phyloP scores from a whole-genome alignment of 306 rosid species.

The Psophocarpus tetragonolobus region DNA sequence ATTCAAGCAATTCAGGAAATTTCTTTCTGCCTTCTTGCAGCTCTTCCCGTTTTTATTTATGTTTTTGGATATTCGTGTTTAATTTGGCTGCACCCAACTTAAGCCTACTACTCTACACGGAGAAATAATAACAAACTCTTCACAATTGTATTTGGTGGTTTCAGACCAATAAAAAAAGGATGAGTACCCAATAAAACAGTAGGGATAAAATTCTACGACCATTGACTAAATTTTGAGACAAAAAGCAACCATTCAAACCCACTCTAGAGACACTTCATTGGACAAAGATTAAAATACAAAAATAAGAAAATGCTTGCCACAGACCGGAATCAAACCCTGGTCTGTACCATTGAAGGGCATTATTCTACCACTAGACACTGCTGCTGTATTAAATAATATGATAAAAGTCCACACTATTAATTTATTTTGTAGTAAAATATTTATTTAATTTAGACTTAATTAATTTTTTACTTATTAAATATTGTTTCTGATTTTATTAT shows the following conservation, averaged over 20 bases:
- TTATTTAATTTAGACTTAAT: too few relatives aligned
- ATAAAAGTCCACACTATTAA: too few relatives aligned
- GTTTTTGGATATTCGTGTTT: background rate
- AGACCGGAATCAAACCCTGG: too few relatives aligned
- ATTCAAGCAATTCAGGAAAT: background rate
- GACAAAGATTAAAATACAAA: background rate
- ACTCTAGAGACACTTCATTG: background rate
- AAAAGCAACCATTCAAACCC: background rate
- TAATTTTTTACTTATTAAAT: too few relatives aligned
- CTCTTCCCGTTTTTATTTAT: background rate
- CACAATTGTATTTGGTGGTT: background rate
- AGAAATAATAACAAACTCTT: background rate
- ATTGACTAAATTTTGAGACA: background rate
- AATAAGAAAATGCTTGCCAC: accelerated
- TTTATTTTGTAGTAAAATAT: too few relatives aligned
- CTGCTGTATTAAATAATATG: too few relatives aligned
- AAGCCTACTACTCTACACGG: background rate
- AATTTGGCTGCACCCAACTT: background rate
- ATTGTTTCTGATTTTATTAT: too few relatives aligned
- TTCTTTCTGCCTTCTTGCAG: background rate
- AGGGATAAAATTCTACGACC: background rate
- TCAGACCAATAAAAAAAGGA: background rate
- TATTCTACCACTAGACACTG: too few relatives aligned
- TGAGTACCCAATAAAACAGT: background rate
- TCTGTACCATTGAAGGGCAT: too few relatives aligned